phyloP scores from a whole-genome alignment of 2,329 filamentous ascomycete species.

The Hymenoscyphus fructigenus region DNA sequence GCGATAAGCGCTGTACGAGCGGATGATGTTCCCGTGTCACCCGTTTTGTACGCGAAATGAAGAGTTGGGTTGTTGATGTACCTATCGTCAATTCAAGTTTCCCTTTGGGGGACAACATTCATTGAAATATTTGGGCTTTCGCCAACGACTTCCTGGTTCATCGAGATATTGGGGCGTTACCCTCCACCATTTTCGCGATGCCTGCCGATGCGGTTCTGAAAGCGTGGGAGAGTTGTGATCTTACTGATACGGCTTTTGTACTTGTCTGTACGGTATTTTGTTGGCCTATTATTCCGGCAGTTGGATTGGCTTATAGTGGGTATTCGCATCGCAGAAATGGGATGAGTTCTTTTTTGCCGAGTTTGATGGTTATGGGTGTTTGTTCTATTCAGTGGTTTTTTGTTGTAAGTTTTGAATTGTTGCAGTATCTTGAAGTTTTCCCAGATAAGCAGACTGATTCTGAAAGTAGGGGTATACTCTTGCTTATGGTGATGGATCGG shows the following conservation, averaged over 20 bases:
- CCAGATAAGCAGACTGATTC: too few relatives aligned
- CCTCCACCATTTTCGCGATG: conserved; percentile 12
- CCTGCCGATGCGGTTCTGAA: conserved; percentile 38
- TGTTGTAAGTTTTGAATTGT: conserved; percentile 37
- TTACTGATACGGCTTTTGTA: conserved; percentile 53
- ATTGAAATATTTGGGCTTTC: not conserved
- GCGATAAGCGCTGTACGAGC: not conserved
- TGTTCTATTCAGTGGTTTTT: conserved; percentile 57
- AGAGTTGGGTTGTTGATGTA: not conserved
- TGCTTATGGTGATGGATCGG: conserved; percentile 56
- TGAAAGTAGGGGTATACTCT: conserved; percentile 53
- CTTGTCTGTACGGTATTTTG: conserved; percentile 59
- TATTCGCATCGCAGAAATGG: conserved; percentile 61
- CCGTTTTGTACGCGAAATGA: not conserved
- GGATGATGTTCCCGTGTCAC: not conserved
- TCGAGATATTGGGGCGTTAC: not conserved
- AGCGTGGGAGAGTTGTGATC: conserved; percentile 50
- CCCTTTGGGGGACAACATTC: too few relatives aligned
- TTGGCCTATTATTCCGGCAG: conserved; percentile 66
- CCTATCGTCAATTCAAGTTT: not conserved
- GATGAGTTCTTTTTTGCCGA: conserved; percentile 62
- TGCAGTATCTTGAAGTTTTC: too few relatives aligned
- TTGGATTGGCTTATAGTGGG: conserved; percentile 63
- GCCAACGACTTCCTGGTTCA: not conserved
- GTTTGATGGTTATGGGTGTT: conserved; percentile 54